These are phyloP conservation scores for Plantago elongata DNA, from an alignment of 257 asterid species.

Conservation along the genomic window DNA sequence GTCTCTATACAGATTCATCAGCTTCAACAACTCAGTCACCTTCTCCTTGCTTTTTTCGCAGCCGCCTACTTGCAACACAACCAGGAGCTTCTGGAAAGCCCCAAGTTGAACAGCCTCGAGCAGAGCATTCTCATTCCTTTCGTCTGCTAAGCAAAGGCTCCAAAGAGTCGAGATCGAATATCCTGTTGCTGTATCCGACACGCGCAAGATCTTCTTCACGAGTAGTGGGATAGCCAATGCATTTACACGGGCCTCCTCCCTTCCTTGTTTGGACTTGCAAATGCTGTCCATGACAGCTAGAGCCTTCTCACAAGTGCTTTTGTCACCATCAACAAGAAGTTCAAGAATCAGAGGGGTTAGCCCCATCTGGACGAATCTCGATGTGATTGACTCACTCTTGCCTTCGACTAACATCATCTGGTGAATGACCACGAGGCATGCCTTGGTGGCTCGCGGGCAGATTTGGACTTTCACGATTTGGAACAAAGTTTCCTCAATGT, in stretches of 20 bases:
- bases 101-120: slow-evolving; percentile 67
- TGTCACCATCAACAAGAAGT: slow-evolving; percentile 61
- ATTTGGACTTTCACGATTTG: slow-evolving; percentile 47
- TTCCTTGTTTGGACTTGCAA: slow-evolving; percentile 45
- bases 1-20: slow-evolving; percentile 58
- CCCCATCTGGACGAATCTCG: slow-evolving; percentile 42
- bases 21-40: slow-evolving; percentile 58
- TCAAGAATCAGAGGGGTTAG: slow-evolving; percentile 52
- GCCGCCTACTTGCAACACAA: slow-evolving; percentile 72
- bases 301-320: slow-evolving; percentile 44
- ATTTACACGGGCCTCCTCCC: slow-evolving; percentile 28
- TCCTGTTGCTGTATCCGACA: slow-evolving; percentile 56
- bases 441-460: slow-evolving; percentile 59
- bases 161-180: slow-evolving; percentile 47
- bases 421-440: slow-evolving; percentile 48
- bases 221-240: slow-evolving; percentile 56
- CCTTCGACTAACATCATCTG: slow-evolving; percentile 23
- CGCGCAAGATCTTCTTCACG: slow-evolving; percentile 67
- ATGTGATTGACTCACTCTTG: slow-evolving; percentile 6
- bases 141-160: slow-evolving; percentile 51
- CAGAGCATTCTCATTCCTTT: slow-evolving; percentile 25
- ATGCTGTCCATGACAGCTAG: slow-evolving; percentile 47
- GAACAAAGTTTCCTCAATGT: slow-evolving; percentile 38
- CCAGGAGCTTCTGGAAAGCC: slow-evolving; percentile 71
- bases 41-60: slow-evolving; percentile 50